A percentile compares a stretch with the other conserved stretches of the same genome.
phyloP scores from a whole-genome alignment of 495 filamentous ascomycete genomes.

The Hyaloscypha bicolor region DNA sequence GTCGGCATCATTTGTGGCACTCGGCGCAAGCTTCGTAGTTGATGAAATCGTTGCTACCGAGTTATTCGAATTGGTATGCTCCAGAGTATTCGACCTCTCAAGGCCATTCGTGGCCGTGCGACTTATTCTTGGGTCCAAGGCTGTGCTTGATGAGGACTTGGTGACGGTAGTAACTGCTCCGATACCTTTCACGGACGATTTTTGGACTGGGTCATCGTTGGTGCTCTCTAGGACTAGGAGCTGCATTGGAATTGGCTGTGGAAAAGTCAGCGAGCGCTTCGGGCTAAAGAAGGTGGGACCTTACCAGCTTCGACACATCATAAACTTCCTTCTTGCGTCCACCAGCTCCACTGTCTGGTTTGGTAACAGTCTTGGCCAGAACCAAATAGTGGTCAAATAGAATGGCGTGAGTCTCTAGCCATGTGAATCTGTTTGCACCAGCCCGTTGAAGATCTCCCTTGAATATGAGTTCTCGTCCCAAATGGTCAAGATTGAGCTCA shows the following conservation, averaged over 20 bases:
- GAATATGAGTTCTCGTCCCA: constrained; percentile 86
- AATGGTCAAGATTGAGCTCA: constrained; percentile 87
- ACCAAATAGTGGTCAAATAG: constrained; percentile 98
- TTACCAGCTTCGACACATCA: constrained; percentile 89
- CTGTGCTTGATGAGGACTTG: constrained; percentile 47
- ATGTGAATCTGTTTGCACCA: constrained; percentile 83
- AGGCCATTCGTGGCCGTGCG: constrained; percentile 37
- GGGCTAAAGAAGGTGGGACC: constrained; percentile 29
- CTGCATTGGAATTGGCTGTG: constrained; percentile 92
- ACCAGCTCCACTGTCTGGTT: constrained; percentile 60
- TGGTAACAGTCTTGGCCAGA: constrained; percentile 75
- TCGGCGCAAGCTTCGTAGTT: constrained; percentile 50
- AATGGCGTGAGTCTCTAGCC: constrained; percentile 89
- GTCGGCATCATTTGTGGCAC: constrained; percentile 51
- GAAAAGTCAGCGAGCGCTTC: constrained; percentile 12
- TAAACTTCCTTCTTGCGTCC: constrained; percentile 80
- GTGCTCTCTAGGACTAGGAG: constrained; percentile 88
- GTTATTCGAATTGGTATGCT: constrained; percentile 64
- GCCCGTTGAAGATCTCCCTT: constrained; percentile 88
- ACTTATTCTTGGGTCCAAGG: constrained; percentile 39
- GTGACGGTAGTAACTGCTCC: constrained; percentile 63
- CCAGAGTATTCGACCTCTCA: constrained; percentile 59
- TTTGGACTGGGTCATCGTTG: constrained; percentile 86
- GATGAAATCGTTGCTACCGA: constrained; percentile 41
- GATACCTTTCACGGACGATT: constrained; percentile 77